Base-by-base conservation (phyloP, 257 asterid genomes). In the Salvia miltiorrhiza region DNA sequence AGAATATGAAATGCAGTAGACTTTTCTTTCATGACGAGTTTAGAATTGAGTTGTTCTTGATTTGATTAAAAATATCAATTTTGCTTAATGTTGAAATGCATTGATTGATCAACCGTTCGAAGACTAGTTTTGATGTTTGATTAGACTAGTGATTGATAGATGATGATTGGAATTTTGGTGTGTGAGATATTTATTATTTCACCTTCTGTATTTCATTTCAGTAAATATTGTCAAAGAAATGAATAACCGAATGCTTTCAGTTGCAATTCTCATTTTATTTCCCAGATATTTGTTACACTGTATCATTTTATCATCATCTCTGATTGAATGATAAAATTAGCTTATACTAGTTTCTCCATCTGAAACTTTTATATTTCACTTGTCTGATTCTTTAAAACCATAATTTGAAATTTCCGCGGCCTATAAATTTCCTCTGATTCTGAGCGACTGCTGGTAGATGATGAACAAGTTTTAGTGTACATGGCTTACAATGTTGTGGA, bases 11-110 rank as follows among this genome's bases (percentile, higher is more conserved):
- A 21, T n/a, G 17, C 21, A 67, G n/a, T n/a, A 6, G 52, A 44
- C 11, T 43, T 37, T 21, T 28, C 17, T 61, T 49, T 28, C 7
- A 30, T 39, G 13, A 17, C 10, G 50, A 39, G 54, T 32, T 37
- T 59, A 54, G 70, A 70, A 48, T 49, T 64, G 49, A 48, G 58
- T 33, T 23, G 64, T 55, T 74, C 28, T 65, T 55, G 76, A 65
- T 44, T 58, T 69, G 66, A 28, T 64, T 40, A 37, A 19, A 10
- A 52, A 33, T 0, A 63, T 45, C 45, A 63, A 32, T 52, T 16
- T 14, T 37, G 57, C 8, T 11, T 26, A 19, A 9, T 28, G 4
- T 44, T 45, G 5, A 44, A 50, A 53, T 49, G 37, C 53, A 32
- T 72, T 75, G 47, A 43, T 67, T 80, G 54, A 23, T 65, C 49